Evolutionary conservation across 352 stramenopile genomes (phyloP), one percentile per base, ranked within the genome.

Genomic region (Globisporangium abappressorium): DNA sequence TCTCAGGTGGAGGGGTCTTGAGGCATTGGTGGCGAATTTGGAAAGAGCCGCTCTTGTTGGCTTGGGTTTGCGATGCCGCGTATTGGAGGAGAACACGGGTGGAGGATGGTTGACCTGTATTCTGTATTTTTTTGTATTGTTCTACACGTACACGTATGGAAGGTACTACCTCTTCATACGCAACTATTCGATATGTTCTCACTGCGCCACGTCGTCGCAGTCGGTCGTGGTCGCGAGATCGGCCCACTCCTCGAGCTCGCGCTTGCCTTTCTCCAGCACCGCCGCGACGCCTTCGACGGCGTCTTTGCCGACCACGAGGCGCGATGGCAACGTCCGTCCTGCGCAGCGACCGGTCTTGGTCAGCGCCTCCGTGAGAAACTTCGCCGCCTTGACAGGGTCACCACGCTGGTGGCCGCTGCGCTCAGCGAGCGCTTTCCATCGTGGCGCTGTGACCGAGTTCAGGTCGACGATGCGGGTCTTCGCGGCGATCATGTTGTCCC

Each of bases 291-390:
- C 57, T n/a, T 71, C 43, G 36, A 73, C 57, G 3, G 68, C 64
- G 53, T 69, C 62, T 43, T 68, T 66, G 36, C 70, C 66, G 26
- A 76, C 28, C 26, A 64, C 66, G 33, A 78, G n/a, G 5, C 72
- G 68, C 24, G 56, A 24, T 4, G 72, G 72, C 33, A 78, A 41
- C 22, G 56, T 56, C 6, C 57, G 47, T 18, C 61, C 72, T 20
- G 14, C 65, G 28, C 69, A 74, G 7, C 64, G 69, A 3, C 72
- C 72, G 4, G 64, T 71, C 56, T 73, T 75, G 9, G 72, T 78
- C 30, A 78, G 62, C 53, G 69, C 68, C 26, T 78, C 72, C 3
- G 72, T 63, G n/a, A 78, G 41, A 24, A 70, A 12, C 51, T 68
- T 51, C 5, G 69, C 69, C 14, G 49, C 69, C 63, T 75, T 75